Percentiles rank a stretch among this genome's conserved stretches.
These are phyloP conservation scores for Aphanoascus verrucosus DNA, from an alignment of 2,329 filamentous ascomycete species.

Conservation along the genomic window DNA sequence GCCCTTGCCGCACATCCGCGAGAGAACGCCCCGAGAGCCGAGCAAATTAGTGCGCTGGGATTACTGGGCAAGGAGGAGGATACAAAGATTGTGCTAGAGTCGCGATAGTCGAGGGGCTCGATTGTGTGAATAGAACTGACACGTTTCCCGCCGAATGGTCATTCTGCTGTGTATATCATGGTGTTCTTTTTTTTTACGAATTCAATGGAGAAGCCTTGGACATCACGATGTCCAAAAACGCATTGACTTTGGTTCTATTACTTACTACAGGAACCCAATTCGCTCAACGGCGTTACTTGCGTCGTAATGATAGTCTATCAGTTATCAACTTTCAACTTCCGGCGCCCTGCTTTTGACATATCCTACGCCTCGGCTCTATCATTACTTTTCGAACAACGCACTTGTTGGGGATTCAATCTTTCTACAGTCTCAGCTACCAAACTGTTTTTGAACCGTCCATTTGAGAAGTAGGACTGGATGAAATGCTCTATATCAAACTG, in stretches of 20 bases:
- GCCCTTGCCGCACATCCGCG: conserved; percentile 62
- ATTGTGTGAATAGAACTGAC: conserved; percentile 13
- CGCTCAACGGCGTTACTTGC: too few relatives aligned
- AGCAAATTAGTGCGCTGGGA: conserved; percentile 78
- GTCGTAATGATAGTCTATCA: too few relatives aligned
- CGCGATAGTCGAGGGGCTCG: conserved; percentile 18
- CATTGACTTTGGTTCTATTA: neutral
- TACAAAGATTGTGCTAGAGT: conserved; percentile 46
- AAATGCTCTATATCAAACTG: too few relatives aligned
- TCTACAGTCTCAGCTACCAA: too few relatives aligned
- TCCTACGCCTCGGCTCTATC: too few relatives aligned
- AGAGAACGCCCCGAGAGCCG: conserved; percentile 70
- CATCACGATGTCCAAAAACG: neutral
- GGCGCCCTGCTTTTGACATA: too few relatives aligned
- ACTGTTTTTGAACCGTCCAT: too few relatives aligned
- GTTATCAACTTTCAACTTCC: too few relatives aligned
- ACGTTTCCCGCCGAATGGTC: neutral
- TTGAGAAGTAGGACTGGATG: too few relatives aligned
- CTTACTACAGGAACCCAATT: neutral
- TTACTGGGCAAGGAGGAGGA: conserved; percentile 76
- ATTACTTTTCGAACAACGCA: too few relatives aligned
- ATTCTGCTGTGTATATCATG: conserved; percentile 14
- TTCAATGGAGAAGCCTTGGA: conserved; percentile 21
- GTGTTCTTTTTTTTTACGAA: conserved; percentile 15
- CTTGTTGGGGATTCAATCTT: too few relatives aligned